Base-by-base conservation (phyloP, 345 rosid species). In the Eutrema yunnanense region DNA sequence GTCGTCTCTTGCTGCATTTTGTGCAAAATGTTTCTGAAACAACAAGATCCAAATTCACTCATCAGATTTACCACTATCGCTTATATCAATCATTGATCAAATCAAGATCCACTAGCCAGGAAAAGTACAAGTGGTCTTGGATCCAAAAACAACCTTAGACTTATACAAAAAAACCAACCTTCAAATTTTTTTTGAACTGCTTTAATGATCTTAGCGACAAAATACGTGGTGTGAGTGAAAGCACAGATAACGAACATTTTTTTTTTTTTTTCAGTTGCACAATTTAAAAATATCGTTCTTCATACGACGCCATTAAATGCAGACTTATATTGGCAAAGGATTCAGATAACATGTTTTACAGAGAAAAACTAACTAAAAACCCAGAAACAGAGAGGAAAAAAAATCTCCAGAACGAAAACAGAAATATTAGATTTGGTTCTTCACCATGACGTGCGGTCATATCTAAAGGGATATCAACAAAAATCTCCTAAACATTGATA, bases 1-100 rank as follows among this genome's bases (percentile, higher is more conserved):
- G 69, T 62, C 59, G 77, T 80, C 73, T 68, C 77, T 73, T 82
- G 80, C 68, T 42, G 82, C 87, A 86, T 86, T 55, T 50, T 44
- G 38, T 43, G 16, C 6, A 30, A 14, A 14, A 34, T 5, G 50
- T 75, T 56, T 63, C 79, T 76, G 79, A 56, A 76, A 64, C 41
- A 62, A 16, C 27, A 69, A 62, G 26, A 62, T 42, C 43, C 41
- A 37, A 37, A 37, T 42, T 19, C 9, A 41, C 26, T 58, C 33
- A 73, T 54, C 33, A 72, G 16, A 57, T 68, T 10, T 2, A 56
- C 34, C 1, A 42, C 6, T 27, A 42, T 37, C 33, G 32, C 3
- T 29, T 32, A 41, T 32, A 41, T 53, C 34, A 62, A 16, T 53
- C 30, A 33, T 9, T 22, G 46, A 27, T 46, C 40, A 34, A 69